Base-by-base conservation (phyloP, 192 early-diverging fungal species). In the Mortierella claussenii region DNA sequence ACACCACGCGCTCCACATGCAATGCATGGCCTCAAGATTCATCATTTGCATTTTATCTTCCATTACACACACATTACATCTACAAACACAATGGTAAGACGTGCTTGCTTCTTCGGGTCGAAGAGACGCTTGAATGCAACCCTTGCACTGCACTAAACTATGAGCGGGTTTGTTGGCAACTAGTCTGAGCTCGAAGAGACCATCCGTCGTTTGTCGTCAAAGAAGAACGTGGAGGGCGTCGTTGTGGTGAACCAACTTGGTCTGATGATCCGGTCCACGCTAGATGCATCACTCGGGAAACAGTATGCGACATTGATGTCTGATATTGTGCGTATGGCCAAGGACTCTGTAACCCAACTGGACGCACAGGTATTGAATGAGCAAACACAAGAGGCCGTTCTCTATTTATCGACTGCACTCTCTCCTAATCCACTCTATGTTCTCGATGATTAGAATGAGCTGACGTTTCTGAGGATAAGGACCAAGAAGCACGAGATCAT, bases 401-500 rank as follows among this genome's bases (percentile, higher is more conserved):
- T n/a, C n/a, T n/a, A n/a, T n/a, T n/a, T n/a, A n/a, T n/a, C n/a
- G n/a, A n/a, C n/a, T n/a, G n/a, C n/a, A n/a, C n/a, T n/a, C n/a
- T n/a, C n/a, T n/a, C n/a, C n/a, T n/a, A n/a, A n/a, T n/a, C n/a
- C n/a, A n/a, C n/a, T n/a, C n/a, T n/a, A n/a, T 42, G 37, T 42
- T 11, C 3, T 37, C 8, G 6, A 11, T 21, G 20, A 12, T 37
- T 76, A 95, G 90, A 96, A 98, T 69, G 97, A 97, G 46, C 78
- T 98, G 56, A 96, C 94, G 7, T 98, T 98, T 69, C 62, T 98
- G 57, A 87, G 97, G 55, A 91, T 98, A 49, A 84, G 97, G 32
- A 94, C 94, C 24, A 97, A 94, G 81, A 95, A 95, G 66, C 94
- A 97, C 79, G 97, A 98, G 73, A 93, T 98, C 48, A 97, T 98